Conservation (phyloP, 106 monocot species). For the Apostasia shenzhenica region DNA sequence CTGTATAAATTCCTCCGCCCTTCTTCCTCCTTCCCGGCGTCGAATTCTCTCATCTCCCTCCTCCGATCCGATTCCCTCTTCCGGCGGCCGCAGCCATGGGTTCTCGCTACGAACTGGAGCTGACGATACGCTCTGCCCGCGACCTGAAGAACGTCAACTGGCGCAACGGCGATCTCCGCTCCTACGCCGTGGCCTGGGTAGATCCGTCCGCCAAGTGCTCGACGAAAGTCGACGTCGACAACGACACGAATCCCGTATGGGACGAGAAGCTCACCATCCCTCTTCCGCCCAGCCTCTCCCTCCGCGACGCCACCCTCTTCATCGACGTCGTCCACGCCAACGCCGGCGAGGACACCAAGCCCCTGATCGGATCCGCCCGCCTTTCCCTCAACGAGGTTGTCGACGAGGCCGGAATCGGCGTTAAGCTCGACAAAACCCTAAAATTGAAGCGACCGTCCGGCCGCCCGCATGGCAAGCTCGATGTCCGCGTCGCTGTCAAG, state of each 20-base stretch:
- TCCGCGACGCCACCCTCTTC: constrained; percentile 43
- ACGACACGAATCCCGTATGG: constrained; percentile 48
- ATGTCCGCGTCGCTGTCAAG: constrained; percentile 43
- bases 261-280: constrained; percentile 60
- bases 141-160: constrained; percentile 90
- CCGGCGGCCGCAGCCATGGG: constrained; percentile 14
- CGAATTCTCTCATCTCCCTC: too few relatives aligned
- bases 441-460: constrained; percentile 80
- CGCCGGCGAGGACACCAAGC: constrained; percentile 49
- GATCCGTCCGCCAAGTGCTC: constrained; percentile 52
- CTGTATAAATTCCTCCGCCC: not conserved
- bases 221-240: constrained; percentile 60
- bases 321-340: constrained; percentile 80
- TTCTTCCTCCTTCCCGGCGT: not conserved
- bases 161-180: constrained; percentile 46
- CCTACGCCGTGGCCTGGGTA: constrained; percentile 73
- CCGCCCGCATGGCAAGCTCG: constrained; percentile 51
- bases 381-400: constrained; percentile 61
- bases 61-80: not conserved
- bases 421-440: constrained; percentile 20
- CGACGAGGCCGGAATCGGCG: constrained; percentile 42
- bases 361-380: constrained; percentile 75
- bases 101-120: constrained; percentile 53
- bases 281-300: constrained; percentile 15
- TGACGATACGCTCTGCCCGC: constrained; percentile 45